Base-by-base conservation (phyloP, 1,284 basidiomycete genomes). In the Austroboletus novae-zelandiae region DNA sequence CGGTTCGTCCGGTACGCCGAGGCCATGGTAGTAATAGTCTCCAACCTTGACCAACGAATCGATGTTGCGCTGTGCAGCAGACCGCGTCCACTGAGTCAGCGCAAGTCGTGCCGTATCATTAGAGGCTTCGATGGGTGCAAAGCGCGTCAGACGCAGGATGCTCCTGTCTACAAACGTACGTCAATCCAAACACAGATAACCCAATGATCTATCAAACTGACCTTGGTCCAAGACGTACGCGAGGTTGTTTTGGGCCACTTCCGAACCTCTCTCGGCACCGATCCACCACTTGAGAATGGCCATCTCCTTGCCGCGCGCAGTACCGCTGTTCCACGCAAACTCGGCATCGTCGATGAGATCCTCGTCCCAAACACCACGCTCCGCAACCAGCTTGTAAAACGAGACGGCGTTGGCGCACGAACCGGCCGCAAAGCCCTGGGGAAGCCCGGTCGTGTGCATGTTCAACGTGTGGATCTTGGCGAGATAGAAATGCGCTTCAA, bases 1-100 rank as follows among this genome's bases (percentile, higher is more conserved):
- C 14, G 81, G 76, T 52, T 85, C 81, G 52, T 83, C 77, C 18
- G 78, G 71, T 2, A 91, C 82, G 6, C 92, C 93, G 9, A 92
- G 75, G 0, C 91, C 91, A 56, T 92, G 83, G 70, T 94, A 98
- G 70, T 96, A 95, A 67, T 98, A 95, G 67, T 98, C 95, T 43
- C 89, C 93, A 3, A 97, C 93, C 77, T 98, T 98, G 60, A 98
- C 93, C 54, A 98, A 77, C 3, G 97, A 91, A 64, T 99, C 95
- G 25, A 97, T 81, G 61, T 98, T 97, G 51, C 89, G 86, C 67
- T 99, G 97, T 1, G 83, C 87, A 9, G 96, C 95, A 2, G 93
- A 94, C 9, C 96, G 85, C 30, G 88, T 92, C 95, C 96, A 99
- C 62, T 96, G 91, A 1, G 87, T 89, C 45, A 99, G 73, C 0